Conservation (phyloP, 257 asterid species). For the Jaltomata sinuosa region DNA sequence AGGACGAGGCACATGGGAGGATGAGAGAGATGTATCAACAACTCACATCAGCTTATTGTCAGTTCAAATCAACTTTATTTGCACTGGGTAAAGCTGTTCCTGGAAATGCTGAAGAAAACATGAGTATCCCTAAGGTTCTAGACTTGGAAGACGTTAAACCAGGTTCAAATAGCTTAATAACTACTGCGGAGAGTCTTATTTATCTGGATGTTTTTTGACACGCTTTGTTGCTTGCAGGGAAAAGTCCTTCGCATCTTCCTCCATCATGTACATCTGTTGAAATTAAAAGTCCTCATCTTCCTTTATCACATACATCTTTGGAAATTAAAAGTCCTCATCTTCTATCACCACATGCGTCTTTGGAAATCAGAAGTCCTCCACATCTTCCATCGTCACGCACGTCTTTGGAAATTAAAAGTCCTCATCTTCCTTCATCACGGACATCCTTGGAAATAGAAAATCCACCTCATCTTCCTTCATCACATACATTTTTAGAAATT, state of each 20-base stretch:
- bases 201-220: background rate
- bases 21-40: conserved; percentile 47
- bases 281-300: background rate
- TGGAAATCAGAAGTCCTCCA: background rate
- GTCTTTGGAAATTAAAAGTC: background rate
- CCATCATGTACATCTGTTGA: background rate
- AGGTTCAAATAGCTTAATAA: conserved; percentile 23
- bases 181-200: background rate
- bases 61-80: conserved; percentile 20
- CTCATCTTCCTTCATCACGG: background rate
- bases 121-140: conserved; percentile 3
- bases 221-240: background rate
- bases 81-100: conserved; percentile 4
- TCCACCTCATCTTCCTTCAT: background rate
- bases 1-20: conserved; percentile 52
- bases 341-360: background rate
- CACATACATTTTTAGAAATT: background rate
- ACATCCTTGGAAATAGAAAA: background rate
- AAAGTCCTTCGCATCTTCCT: background rate
- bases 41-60: conserved; percentile 49
- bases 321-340: background rate
- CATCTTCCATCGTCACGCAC: background rate
- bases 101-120: conserved; percentile 8
- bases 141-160: conserved; percentile 16
- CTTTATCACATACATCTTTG: background rate